Percentiles rank a stretch among this genome's conserved stretches.
phyloP scores from a whole-genome alignment of 345 rosid species.

The Rhodamnia argentea region DNA sequence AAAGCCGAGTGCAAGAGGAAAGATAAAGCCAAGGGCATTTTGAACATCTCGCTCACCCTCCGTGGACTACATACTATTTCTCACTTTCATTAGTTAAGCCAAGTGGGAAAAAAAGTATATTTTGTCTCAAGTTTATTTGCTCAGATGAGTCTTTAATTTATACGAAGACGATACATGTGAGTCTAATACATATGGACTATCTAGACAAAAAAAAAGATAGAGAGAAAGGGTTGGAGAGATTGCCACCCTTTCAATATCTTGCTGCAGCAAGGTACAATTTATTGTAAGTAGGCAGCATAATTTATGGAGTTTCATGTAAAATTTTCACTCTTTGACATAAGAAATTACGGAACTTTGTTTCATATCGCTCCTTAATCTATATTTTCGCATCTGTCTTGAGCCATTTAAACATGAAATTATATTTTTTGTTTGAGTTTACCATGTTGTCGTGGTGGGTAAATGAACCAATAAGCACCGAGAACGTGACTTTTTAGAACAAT shows the following conservation, averaged over 20 bases:
- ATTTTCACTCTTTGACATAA: not conserved
- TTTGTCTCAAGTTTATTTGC: not conserved
- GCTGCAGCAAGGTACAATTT: rapidly evolving
- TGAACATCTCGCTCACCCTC: not conserved
- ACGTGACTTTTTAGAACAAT: slow-evolving; percentile 4
- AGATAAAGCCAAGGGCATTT: not conserved
- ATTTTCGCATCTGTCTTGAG: rapidly evolving
- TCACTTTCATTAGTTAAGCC: not conserved
- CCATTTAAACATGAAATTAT: not conserved
- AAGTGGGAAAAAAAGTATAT: not conserved
- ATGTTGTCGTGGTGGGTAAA: not conserved
- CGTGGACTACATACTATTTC: not conserved
- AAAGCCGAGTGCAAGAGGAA: slow-evolving; percentile 7
- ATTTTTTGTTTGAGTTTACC: not conserved
- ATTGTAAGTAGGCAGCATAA: not conserved
- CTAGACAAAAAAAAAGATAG: not conserved
- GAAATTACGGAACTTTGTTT: not conserved
- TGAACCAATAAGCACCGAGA: not conserved
- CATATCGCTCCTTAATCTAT: not conserved
- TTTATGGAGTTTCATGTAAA: not conserved
- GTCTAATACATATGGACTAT: not conserved
- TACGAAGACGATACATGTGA: not conserved
- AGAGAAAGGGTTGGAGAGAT: not conserved
- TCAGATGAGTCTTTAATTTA: not conserved
- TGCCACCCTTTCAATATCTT: not conserved